Evolutionary conservation across 108 stramenopile genomes (phyloP).

Genomic region (Pseudonitzschia delicatissima): DNA sequence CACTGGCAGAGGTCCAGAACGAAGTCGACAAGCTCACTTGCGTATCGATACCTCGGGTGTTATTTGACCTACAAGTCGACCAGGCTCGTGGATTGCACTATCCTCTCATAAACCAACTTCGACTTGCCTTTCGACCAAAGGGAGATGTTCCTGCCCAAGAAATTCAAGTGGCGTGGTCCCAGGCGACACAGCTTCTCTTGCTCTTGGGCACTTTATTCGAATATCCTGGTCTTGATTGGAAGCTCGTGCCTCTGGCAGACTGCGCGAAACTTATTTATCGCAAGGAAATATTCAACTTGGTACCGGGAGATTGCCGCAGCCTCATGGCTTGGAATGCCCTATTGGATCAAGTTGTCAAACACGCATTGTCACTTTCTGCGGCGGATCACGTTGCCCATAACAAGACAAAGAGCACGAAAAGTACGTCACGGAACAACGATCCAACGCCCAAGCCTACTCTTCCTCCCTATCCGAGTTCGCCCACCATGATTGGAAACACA

Average conservation of each 20-base stretch:
- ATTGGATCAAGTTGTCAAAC: conserved; percentile 40
- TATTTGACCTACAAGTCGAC: conserved; percentile 54
- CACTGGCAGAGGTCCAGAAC: conserved; percentile 14
- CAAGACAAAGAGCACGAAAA: background rate
- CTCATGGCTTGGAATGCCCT: conserved; percentile 53
- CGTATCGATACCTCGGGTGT: conserved; percentile 30
- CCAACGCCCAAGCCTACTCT: conserved; percentile 21
- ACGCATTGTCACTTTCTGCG: conserved; percentile 11
- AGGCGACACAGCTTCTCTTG: conserved; percentile 54
- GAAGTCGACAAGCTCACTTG: conserved; percentile 34
- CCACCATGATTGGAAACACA: conserved; percentile 37
- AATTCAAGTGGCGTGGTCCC: conserved; percentile 51
- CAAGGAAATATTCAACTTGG: conserved; percentile 31
- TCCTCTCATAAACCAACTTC: conserved; percentile 58
- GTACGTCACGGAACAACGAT: background rate
- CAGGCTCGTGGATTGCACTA: conserved; percentile 44
- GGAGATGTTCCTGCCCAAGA: conserved; percentile 39
- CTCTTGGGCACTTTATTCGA: conserved; percentile 36
- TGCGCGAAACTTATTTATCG: conserved; percentile 59
- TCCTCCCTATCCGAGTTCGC: conserved; percentile 41
- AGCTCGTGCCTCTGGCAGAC: conserved; percentile 51
- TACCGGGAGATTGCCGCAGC: conserved; percentile 33
- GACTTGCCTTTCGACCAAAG: conserved; percentile 56
- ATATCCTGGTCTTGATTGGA: conserved; percentile 46
- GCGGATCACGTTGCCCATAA: background rate